These are phyloP conservation scores for Boletus subparvulus DNA, from an alignment of 768 basidiomycete species.

Conservation along the genomic window DNA sequence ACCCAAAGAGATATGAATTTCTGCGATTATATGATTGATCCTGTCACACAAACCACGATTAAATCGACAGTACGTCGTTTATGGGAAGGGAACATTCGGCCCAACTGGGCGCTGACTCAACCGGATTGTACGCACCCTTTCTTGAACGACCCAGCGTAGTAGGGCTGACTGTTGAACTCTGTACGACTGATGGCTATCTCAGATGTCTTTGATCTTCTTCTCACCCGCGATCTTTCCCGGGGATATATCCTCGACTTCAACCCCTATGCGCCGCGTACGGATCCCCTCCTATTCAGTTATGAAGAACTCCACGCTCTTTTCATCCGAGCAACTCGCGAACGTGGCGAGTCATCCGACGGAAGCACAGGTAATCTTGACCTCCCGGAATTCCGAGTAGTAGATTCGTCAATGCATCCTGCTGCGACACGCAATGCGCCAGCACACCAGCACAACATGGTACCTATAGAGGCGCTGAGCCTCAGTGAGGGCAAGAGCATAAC, in stretches of 20 bases:
- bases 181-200: not conserved
- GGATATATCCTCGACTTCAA: constrained; percentile 91
- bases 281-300: constrained; percentile 83
- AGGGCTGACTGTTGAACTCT: not conserved
- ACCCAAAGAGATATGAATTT: constrained; percentile 87
- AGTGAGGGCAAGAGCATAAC: constrained; percentile 70
- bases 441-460: constrained; percentile 87
- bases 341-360: not conserved
- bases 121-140: constrained; percentile 59
- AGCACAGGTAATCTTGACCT: constrained; percentile 3
- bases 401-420: constrained; percentile 71
- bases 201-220: constrained; percentile 83
- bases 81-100: constrained; percentile 67
- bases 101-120: constrained; percentile 51
- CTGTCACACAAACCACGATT: constrained; percentile 52
- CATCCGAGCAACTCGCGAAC: constrained; percentile 3
- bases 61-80: constrained; percentile 50
- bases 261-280: constrained; percentile 83
- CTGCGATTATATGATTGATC: constrained; percentile 83
- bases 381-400: constrained; percentile 64
- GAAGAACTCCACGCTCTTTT: constrained; percentile 59
- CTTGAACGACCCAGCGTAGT: not conserved
- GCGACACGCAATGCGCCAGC: constrained; percentile 67
- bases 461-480: constrained; percentile 81
- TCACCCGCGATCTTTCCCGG: constrained; percentile 74